Percentiles rank a stretch among this genome's conserved stretches.
phyloP scores from a whole-genome alignment of 345 rosid genomes.

The Eucalyptus dawsonii region DNA sequence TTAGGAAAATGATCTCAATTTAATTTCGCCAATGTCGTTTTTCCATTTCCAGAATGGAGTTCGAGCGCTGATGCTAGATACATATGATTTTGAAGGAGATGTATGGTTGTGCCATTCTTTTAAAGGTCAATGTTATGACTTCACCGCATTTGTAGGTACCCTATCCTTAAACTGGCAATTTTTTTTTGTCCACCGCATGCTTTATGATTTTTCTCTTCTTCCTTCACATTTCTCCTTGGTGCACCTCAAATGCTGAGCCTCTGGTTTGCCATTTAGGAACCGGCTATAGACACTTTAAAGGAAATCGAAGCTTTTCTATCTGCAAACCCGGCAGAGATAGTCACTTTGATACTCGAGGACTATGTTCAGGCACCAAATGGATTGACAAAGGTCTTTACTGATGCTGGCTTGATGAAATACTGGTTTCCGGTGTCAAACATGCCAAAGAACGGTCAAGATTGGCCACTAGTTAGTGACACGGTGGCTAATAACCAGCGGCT shows the following conservation, averaged over 20 bases:
- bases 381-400: constrained; percentile 40
- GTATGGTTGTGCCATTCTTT: constrained; percentile 69
- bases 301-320: constrained; percentile 57
- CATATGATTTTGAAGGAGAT: constrained; percentile 51
- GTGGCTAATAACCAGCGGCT: constrained; percentile 41
- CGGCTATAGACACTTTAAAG: constrained; percentile 40
- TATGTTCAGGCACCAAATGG: constrained; percentile 43
- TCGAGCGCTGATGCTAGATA: constrained; percentile 56
- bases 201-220: background rate
- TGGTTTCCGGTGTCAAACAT: constrained; percentile 47
- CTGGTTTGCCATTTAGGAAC: constrained; percentile 17
- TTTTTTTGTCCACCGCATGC: background rate
- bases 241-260: background rate
- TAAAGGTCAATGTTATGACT: constrained; percentile 43
- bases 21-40: background rate
- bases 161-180: background rate
- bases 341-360: constrained; percentile 60
- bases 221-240: background rate
- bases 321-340: constrained; percentile 37
- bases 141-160: constrained; percentile 44
- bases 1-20: background rate
- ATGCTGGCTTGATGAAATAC: constrained; percentile 51
- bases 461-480: constrained; percentile 67
- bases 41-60: constrained; percentile 41
- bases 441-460: constrained; percentile 51